Percentiles rank a stretch among this genome's conserved stretches.
Conservation (phyloP, 192 early-diverging fungal genomes). For the Diversispora eburnea region DNA sequence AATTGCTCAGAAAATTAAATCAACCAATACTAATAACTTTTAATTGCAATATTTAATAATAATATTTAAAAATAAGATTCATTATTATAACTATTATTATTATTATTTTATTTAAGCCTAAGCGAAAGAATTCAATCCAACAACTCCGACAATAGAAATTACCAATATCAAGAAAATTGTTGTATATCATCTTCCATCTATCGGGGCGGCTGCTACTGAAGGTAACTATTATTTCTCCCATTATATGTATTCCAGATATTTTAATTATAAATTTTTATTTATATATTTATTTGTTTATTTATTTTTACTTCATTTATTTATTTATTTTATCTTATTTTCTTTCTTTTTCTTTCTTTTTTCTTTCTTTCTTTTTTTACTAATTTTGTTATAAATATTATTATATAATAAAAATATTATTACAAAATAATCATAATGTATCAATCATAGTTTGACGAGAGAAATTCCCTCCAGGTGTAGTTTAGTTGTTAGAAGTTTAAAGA, state of each 20-base stretch:
- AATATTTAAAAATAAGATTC: not conserved
- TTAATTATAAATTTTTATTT: too few relatives aligned
- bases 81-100: not conserved
- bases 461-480: conserved; percentile 60
- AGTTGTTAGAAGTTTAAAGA: conserved; percentile 58
- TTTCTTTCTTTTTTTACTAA: too few relatives aligned
- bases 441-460: conserved; percentile 45
- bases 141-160: not conserved
- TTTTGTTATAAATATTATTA: too few relatives aligned
- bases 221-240: not conserved
- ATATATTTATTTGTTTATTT: too few relatives aligned
- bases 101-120: conserved; percentile 6
- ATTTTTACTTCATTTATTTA: too few relatives aligned
- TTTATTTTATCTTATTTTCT: too few relatives aligned
- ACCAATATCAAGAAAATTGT: too few relatives aligned
- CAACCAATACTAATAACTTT: not conserved
- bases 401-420: too few relatives aligned
- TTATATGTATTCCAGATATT: too few relatives aligned
- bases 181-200: too few relatives aligned
- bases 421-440: conserved; percentile 1
- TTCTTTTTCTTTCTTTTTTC: too few relatives aligned
- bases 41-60: not conserved
- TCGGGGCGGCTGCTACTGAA: conserved; percentile 2
- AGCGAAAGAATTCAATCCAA: conserved; percentile 21
- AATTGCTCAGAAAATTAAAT: conserved; percentile 25